Evolutionary conservation across 225 moss, liverwort and hornwort genomes (phyloP), one percentile per base, ranked within the genome.

Genomic region (Climacium dendroides): DNA sequence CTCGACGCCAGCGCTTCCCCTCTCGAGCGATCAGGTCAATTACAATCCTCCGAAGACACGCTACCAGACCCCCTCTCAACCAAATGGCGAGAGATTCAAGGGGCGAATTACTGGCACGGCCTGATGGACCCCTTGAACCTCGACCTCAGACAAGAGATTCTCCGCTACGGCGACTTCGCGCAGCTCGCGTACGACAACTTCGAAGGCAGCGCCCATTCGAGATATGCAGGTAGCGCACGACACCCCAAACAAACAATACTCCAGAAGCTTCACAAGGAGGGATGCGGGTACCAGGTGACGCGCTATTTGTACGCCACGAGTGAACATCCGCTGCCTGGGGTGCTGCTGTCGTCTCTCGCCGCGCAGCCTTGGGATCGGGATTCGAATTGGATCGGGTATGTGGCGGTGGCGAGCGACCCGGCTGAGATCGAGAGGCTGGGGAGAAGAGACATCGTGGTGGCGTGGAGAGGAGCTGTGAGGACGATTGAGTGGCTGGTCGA

Each of bases 371-470:
- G 95, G 95, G 94, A 94, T 65, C 39, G 76, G 9, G 82, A 93
- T 60, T 95, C 95, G 28, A 94, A 93, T 53, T 96, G 92, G 94
- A 90, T 92, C 79, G 96, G 96, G 45, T 96, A 90, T 55, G 92
- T 96, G 47, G 96, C 95, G 7, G 92, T 95, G 37, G 90, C 92
- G 43, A 93, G 60, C 8, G 86, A 91, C n/a, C 60, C 53, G 3
- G 72, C 84, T 54, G 96, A 93, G 90, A 93, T 95, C 22, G 82
- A 89, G 75, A 89, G 94, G 78, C 83, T 96, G 47, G 95, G 95
- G 30, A 85, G 96, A 50, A 75, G 95, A 45, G 95, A 96, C 64
- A 90, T 96, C 39, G 84, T 96, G 18, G 86, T 96, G 16, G 91
- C 89, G 35, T 96, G 95, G 95, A 92, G 95, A 69, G 94, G 94